These are phyloP conservation scores for Zymoseptoria crescenta DNA, from an alignment of 2,329 filamentous ascomycete genomes.

Conservation along the genomic window DNA sequence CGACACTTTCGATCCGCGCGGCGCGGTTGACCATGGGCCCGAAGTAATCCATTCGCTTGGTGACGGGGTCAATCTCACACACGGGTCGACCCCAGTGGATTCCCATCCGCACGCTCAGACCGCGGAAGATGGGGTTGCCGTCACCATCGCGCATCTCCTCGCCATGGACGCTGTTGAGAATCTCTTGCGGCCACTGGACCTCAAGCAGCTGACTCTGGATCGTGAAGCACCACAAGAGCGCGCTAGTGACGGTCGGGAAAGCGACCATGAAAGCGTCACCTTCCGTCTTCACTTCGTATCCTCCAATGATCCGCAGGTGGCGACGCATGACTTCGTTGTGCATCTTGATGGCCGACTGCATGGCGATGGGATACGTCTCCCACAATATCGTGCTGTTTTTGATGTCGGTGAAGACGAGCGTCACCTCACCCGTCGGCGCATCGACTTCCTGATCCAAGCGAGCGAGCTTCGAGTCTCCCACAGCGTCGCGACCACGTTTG, in stretches of 20 bases:
- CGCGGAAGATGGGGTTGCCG: slow-evolving; percentile 82
- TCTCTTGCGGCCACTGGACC: slow-evolving; percentile 87
- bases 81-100: slow-evolving; percentile 93
- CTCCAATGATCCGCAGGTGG: slow-evolving; percentile 85
- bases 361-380: slow-evolving; percentile 91
- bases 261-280: slow-evolving; percentile 99
- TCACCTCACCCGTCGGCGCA: slow-evolving; percentile 80
- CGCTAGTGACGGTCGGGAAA: slow-evolving; percentile 91
- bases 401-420: slow-evolving; percentile 97
- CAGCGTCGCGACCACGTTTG: slow-evolving; percentile 50
- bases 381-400: slow-evolving; percentile 95
- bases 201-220: slow-evolving; percentile 84
- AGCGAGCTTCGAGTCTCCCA: slow-evolving; percentile 78
- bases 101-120: slow-evolving; percentile 93
- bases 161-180: slow-evolving; percentile 77
- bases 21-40: slow-evolving; percentile 98
- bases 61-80: slow-evolving; percentile 91
- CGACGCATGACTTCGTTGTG: slow-evolving; percentile 96
- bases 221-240: slow-evolving; percentile 91
- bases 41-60: slow-evolving; percentile 98
- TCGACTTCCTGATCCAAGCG: slow-evolving; percentile 85
- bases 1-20: slow-evolving; percentile 84
- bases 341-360: slow-evolving; percentile 93
- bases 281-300: slow-evolving; percentile 99
- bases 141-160: slow-evolving; percentile 77